These are phyloP conservation scores for Tylopilus balloui DNA, from an alignment of 768 basidiomycete species.

Conservation along the genomic window DNA sequence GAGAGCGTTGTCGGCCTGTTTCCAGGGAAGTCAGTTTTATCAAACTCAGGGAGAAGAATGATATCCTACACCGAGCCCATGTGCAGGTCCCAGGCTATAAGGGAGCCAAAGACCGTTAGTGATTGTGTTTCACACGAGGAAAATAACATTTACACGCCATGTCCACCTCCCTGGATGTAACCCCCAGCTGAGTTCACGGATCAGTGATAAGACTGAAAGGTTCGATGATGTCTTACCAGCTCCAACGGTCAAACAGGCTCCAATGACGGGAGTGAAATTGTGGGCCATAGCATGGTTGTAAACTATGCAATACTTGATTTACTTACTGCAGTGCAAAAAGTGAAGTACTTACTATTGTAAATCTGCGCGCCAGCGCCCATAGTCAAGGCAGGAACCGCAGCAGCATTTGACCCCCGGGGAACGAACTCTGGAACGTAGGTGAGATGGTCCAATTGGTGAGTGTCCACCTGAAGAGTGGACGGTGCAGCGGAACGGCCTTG, in stretches of 20 bases:
- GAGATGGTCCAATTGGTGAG: slow-evolving; percentile 14
- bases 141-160: slow-evolving; percentile 26
- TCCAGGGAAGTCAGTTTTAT: not conserved
- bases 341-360: slow-evolving; percentile 7
- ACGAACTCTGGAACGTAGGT: slow-evolving; percentile 17
- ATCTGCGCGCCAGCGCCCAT: slow-evolving; percentile 18
- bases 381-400: slow-evolving; percentile 15
- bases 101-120: not conserved
- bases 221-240: not conserved
- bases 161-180: slow-evolving; percentile 48
- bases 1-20: slow-evolving; percentile 43
- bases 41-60: not conserved
- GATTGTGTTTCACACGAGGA: not conserved
- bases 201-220: not conserved
- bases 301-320: slow-evolving; percentile 4
- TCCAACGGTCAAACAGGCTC: slow-evolving; percentile 21
- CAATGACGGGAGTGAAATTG: slow-evolving; percentile 17
- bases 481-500: slow-evolving; percentile 22
- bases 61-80: slow-evolving; percentile 38
- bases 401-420: slow-evolving; percentile 14
- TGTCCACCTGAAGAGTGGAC: slow-evolving; percentile 23
- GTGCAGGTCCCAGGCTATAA: slow-evolving; percentile 31
- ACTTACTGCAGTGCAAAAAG: not conserved
- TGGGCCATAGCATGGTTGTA: slow-evolving; percentile 10
- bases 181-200: slow-evolving; percentile 36